phyloP scores from a whole-genome alignment of 495 filamentous ascomycete species.

The Hyaloscypha hepaticicola region DNA sequence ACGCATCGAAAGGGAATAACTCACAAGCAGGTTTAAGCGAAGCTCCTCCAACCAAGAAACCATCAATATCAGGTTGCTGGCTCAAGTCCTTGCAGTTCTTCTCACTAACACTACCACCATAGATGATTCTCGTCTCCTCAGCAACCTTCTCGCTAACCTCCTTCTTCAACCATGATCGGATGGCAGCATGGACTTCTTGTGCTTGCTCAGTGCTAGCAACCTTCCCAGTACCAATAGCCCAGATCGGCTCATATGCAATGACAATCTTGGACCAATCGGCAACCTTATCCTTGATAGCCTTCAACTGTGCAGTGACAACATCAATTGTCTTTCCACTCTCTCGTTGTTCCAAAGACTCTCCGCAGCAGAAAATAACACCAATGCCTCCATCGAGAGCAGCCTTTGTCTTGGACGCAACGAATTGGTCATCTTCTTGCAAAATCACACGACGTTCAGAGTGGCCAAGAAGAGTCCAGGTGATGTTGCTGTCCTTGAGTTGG shows the following conservation, averaged over 20 bases:
- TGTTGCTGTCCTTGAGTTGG: constrained; percentile 80
- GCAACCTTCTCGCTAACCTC: constrained; percentile 68
- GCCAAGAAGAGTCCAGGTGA: constrained; percentile 87
- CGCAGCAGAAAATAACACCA: constrained; percentile 92
- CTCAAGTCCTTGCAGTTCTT: constrained; percentile 96
- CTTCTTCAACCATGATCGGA: constrained; percentile 82
- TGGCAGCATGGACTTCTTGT: constrained; percentile 91
- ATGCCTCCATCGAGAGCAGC: constrained; percentile 82
- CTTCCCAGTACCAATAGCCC: constrained; percentile 98
- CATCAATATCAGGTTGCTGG: constrained; percentile 91
- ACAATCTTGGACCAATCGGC: constrained; percentile 91
- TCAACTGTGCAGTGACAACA: constrained; percentile 80
- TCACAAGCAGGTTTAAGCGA: constrained; percentile 97
- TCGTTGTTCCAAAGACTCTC: constrained; percentile 90
- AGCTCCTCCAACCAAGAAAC: constrained; percentile 96
- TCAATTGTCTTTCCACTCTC: constrained; percentile 83
- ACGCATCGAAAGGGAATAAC: constrained; percentile 36
- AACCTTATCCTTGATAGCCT: constrained; percentile 65
- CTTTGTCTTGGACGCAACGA: constrained; percentile 91
- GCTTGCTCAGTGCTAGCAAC: constrained; percentile 92
- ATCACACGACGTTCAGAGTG: constrained; percentile 92
- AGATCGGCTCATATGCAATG: constrained; percentile 98
- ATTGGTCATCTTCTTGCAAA: constrained; percentile 79
- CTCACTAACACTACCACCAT: constrained; percentile 94
- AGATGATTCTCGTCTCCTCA: constrained; percentile 84